A percentile compares a stretch with the other conserved stretches of the same genome.
phyloP scores from a whole-genome alignment of 2,329 filamentous ascomycete species.

The Alternaria brassicicola region DNA sequence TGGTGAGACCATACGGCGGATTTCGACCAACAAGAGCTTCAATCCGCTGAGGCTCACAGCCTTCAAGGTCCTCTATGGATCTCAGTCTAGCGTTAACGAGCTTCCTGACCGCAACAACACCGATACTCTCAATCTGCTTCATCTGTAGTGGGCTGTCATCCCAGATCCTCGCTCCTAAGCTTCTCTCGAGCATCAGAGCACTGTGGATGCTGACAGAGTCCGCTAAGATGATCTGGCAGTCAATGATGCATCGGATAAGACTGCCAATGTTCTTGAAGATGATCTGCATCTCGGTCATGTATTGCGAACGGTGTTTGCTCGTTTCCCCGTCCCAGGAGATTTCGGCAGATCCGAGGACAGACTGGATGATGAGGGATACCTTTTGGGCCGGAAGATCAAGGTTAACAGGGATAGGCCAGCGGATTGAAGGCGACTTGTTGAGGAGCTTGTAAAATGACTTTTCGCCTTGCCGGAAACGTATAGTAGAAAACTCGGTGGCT shows the following conservation, averaged over 20 bases:
- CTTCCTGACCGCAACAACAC: constrained; percentile 75
- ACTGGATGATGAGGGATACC: constrained; percentile 77
- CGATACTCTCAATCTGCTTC: constrained; percentile 80
- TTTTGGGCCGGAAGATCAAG: constrained; percentile 73
- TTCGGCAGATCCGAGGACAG: constrained; percentile 71
- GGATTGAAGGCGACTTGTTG: constrained; percentile 71
- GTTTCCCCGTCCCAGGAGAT: constrained; percentile 59
- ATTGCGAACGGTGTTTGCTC: constrained; percentile 61
- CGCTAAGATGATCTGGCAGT: constrained; percentile 67
- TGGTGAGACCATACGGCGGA: constrained; percentile 77
- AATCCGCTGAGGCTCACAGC: constrained; percentile 71
- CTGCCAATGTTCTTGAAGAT: constrained; percentile 74
- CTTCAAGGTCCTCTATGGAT: constrained; percentile 72
- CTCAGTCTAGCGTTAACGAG: constrained; percentile 73
- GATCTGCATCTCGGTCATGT: constrained; percentile 64
- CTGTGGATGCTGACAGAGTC: constrained; percentile 72
- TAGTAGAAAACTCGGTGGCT: constrained; percentile 73
- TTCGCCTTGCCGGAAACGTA: constrained; percentile 73
- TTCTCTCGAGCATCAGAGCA: constrained; percentile 78
- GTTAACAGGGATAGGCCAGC: constrained; percentile 72
- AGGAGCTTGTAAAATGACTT: constrained; percentile 72
- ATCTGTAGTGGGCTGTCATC: constrained; percentile 82
- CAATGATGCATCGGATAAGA: constrained; percentile 75
- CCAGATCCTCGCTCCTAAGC: constrained; percentile 77
- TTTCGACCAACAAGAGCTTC: constrained; percentile 79